Evolutionary conservation across 129 eudicot genomes (phyloP), one percentile per base, ranked within the genome.

Genomic region (Flaveria brownii): DNA sequence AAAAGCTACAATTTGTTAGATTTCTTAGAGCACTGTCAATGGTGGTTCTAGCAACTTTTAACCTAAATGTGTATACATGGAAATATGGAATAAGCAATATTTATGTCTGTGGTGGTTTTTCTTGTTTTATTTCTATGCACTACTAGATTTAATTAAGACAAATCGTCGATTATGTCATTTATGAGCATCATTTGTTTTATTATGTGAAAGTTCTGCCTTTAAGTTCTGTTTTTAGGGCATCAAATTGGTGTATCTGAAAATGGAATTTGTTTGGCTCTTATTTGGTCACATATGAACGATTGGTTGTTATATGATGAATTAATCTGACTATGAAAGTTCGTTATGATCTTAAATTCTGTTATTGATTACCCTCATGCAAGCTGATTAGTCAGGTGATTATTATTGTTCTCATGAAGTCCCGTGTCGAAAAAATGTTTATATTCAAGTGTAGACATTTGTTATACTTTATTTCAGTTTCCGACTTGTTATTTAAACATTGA

Each of bases 31-130:
- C 43, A 70, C 13, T 5, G 33, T 52, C 76, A 51, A 28, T 71
- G 64, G 54, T 46, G 65, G 52, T 50, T 76, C 16, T 56, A 11
- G 23, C 79, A 41, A 26, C 3, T 75, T 75, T 9, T 62, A 64
- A 50, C 8, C 33, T 28, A 26, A 51, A 47, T 28, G 17, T n/a
- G 55, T 9, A 73, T 18, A 22, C 41, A 30, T 73, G 59, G 41
- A 73, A 54, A 22, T 41, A 30, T 73, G 59, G 41, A 73, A 54
- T 73, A 12, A 41, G 30, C 22, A 14, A 3, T 72, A 72, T 17
- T 33, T 5, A 70, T 49, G 74, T 70, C 74, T 15, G 10, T 15
- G 25, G 9, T 47, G n/a, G n/a, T 50, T 25, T 47, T 8, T 8
- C 6, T 69, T 18, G 16, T 15, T 71, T 50, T n/a, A 3, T 71